Percentiles rank a stretch among this genome's conserved stretches.
These are phyloP conservation scores for Kazachstania kunashirensis DNA, from an alignment of 805 yeast species.

Conservation along the genomic window DNA sequence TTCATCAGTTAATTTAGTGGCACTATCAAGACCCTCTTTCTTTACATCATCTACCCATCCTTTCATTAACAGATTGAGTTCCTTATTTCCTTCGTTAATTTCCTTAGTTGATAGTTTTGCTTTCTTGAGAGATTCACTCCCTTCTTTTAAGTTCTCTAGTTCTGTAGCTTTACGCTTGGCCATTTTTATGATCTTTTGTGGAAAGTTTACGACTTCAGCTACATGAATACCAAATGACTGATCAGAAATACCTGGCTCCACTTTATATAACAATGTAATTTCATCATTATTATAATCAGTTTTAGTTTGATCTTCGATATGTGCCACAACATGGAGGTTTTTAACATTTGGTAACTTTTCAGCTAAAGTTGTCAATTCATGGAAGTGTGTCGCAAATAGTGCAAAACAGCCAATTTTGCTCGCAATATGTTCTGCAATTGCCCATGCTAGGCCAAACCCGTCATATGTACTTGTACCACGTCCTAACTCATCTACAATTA, in stretches of 20 bases:
- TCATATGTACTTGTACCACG: constrained; percentile 77
- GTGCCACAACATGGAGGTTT: constrained; percentile 90
- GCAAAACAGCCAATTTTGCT: constrained; percentile 65
- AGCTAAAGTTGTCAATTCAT: constrained; percentile 78
- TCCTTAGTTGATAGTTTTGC: constrained; percentile 43
- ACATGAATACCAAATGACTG: constrained; percentile 97
- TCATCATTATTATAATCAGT: constrained; percentile 39
- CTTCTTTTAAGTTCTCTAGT: constrained; percentile 51
- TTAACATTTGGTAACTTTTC: constrained; percentile 53
- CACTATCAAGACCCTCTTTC: constrained; percentile 18
- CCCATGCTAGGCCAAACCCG: constrained; percentile 97
- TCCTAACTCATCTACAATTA: constrained; percentile 91
- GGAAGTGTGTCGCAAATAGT: constrained; percentile 94
- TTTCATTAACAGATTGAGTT: constrained; percentile 40
- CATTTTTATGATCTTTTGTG: constrained; percentile 81
- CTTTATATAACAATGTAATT: constrained; percentile 81
- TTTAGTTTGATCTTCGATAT: constrained; percentile 44
- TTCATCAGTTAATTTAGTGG: constrained; percentile 27
- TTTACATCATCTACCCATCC: constrained; percentile 44
- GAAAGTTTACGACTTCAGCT: constrained; percentile 91
- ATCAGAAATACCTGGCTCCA: constrained; percentile 92
- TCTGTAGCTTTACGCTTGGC: constrained; percentile 91
- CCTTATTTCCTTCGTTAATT: constrained; percentile 39
- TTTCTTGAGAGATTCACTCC: constrained; percentile 38
- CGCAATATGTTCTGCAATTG: constrained; percentile 81